Evolutionary conservation across 331 rosid species (phyloP).

Genomic region (Quercus lobata): DNA sequence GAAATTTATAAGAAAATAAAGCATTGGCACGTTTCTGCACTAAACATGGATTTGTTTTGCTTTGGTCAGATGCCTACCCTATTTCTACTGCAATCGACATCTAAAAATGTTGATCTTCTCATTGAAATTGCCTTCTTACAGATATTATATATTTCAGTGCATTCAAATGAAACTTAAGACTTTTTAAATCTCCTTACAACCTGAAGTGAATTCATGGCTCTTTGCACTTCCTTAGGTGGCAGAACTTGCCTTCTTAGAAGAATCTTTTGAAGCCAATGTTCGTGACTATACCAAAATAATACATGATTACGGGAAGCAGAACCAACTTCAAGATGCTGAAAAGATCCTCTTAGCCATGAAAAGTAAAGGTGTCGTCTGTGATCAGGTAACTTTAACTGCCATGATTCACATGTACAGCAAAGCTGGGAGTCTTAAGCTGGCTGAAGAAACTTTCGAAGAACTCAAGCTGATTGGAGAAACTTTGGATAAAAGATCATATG

Average conservation of each 20-base stretch:
- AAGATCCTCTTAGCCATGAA: slow-evolving; percentile 54
- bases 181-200: slow-evolving; percentile 1
- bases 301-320: slow-evolving; percentile 63
- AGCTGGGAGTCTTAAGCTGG: slow-evolving; percentile 55
- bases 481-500: slow-evolving; percentile 75
- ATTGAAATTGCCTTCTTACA: neutral
- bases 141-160: neutral
- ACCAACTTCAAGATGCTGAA: slow-evolving; percentile 62
- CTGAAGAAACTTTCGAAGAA: slow-evolving; percentile 76
- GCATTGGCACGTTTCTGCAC: neutral
- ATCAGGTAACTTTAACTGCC: slow-evolving; percentile 75
- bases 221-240: slow-evolving; percentile 59
- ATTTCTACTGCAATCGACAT: neutral
- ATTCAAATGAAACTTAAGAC: neutral
- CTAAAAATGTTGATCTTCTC: neutral
- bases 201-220: slow-evolving; percentile 9
- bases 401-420: slow-evolving; percentile 84
- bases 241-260: slow-evolving; percentile 61
- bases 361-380: slow-evolving; percentile 59
- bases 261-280: slow-evolving; percentile 61
- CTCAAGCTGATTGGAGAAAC: slow-evolving; percentile 64
- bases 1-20: neutral
- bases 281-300: slow-evolving; percentile 85
- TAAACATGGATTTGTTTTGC: neutral
- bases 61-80: neutral